Percentiles rank a stretch among this genome's conserved stretches.
These are phyloP conservation scores for Aeschynomene evenia DNA, from an alignment of 306 rosid species.

Conservation along the genomic window DNA sequence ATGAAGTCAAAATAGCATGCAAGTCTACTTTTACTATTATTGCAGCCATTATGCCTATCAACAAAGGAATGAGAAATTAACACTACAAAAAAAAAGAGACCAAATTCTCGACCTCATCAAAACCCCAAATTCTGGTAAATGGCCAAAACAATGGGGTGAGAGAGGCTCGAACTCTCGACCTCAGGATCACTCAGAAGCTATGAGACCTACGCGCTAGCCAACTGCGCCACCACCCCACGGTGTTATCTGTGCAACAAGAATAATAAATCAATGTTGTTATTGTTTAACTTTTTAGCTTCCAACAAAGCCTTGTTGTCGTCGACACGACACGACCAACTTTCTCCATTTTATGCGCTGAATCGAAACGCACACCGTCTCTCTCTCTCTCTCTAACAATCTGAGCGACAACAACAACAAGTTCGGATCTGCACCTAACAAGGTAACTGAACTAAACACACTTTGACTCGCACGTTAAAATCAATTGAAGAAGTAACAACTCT, in stretches of 20 bases:
- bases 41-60: conserved; percentile 42
- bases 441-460: conserved; percentile 19
- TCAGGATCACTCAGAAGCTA: conserved; percentile 50
- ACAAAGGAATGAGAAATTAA: conserved; percentile 41
- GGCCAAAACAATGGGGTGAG: conserved; percentile 40
- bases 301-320: neutral
- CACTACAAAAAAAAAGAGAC: conserved; percentile 35
- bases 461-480: neutral
- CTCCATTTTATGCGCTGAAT: neutral
- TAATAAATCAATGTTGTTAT: too few species aligned
- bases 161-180: conserved; percentile 61
- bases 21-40: neutral
- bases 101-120: too few species aligned
- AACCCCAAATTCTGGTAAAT: too few species aligned
- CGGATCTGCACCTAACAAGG: conserved; percentile 39
- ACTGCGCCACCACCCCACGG: conserved; percentile 70
- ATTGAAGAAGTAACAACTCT: neutral
- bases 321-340: neutral
- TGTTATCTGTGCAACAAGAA: too few species aligned
- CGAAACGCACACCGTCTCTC: neutral
- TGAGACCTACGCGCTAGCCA: conserved; percentile 66
- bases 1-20: neutral
- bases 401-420: neutral
- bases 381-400: neutral
- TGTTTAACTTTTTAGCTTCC: neutral